These are phyloP conservation scores for Mangifera indica DNA, from an alignment of 345 rosid genomes.

Conservation along the genomic window DNA sequence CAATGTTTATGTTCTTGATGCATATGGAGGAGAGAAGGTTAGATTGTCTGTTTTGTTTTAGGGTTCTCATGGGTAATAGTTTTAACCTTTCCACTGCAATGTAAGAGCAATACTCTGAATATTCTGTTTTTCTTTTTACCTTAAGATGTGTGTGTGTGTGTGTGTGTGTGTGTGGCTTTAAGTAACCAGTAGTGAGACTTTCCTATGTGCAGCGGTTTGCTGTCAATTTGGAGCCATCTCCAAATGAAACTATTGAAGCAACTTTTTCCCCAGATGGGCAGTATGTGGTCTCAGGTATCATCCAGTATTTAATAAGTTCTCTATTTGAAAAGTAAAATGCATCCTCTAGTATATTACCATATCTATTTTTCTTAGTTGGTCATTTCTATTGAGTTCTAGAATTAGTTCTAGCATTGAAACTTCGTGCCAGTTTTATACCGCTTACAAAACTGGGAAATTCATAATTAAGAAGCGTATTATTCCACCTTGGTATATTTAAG, in stretches of 20 bases:
- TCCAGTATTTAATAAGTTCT: slow-evolving; percentile 1
- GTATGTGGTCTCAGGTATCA: slow-evolving; percentile 83
- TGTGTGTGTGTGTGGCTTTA: not conserved
- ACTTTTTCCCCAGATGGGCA: slow-evolving; percentile 97
- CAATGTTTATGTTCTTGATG: slow-evolving; percentile 79
- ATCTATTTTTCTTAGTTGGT: not conserved
- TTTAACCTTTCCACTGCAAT: not conserved
- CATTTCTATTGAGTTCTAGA: not conserved
- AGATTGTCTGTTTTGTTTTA: slow-evolving; percentile 14
- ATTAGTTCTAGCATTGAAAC: not conserved
- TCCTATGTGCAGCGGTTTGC: slow-evolving; percentile 69
- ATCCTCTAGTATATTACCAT: not conserved
- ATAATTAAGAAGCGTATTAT: not conserved
- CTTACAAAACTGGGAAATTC: too few species aligned
- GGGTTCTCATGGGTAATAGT: not conserved
- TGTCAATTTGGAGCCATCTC: slow-evolving; percentile 87
- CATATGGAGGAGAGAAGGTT: slow-evolving; percentile 97
- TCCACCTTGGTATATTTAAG: not conserved
- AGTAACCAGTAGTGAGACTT: slow-evolving; percentile 16
- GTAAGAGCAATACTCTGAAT: too few species aligned
- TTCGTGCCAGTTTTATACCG: not conserved
- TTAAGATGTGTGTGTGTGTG: too few species aligned
- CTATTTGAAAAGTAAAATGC: slow-evolving; percentile 1
- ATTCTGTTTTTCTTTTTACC: too few species aligned
- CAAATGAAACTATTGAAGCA: slow-evolving; percentile 74